Evolutionary conservation across 1,284 basidiomycete species (phyloP), one percentile per base, ranked within the genome.

Genomic region (Ustilago nuda): DNA sequence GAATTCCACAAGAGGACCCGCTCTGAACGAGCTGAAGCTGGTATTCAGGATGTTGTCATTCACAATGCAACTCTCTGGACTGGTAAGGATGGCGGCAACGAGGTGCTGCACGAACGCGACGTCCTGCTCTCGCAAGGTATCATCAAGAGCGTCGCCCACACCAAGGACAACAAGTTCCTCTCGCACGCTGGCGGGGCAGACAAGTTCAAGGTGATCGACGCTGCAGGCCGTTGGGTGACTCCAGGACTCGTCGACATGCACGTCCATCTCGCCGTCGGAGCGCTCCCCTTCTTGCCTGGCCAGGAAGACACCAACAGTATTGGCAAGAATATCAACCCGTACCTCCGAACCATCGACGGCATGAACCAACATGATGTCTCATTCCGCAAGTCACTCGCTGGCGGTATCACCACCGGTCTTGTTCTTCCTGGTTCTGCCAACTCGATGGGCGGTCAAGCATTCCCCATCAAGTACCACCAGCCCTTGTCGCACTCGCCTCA

Each of bases 31-130:
- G 92, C 89, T 78, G 92, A 91, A 60, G 85, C 86, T 7, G 91
- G 91, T 3, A 30, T 54, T 0, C 88, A 88, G 45, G 87, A 91
- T 4, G 90, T 91, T 8, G 87, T 92, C 78, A 91, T 95, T 77
- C 89, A 89, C 83, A 94, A 95, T 84, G 93, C 90, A 2, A 91
- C 90, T 0, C 88, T 96, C 19, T 93, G 93, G 89, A 94, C 92
- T 0, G 93, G 93, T 19, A 89, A 89, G 52, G 86, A 90, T 39
- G 89, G 91, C 57, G 91, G 91, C 6, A 89, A 88, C 19, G 90
- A 92, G 76, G 87, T 92, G 41, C 84, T 92, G 19, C 86, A 88
- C 33, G 91, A 80, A 6, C 78, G 80, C 8, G 87, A 85, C 32
- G 72, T 89, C 8, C 83, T 87, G 37, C 78, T 89, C 41, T 86